Evolutionary conservation across 371 early-diverging fungal species (phyloP).

Genomic region (Mortierella sp.): DNA sequence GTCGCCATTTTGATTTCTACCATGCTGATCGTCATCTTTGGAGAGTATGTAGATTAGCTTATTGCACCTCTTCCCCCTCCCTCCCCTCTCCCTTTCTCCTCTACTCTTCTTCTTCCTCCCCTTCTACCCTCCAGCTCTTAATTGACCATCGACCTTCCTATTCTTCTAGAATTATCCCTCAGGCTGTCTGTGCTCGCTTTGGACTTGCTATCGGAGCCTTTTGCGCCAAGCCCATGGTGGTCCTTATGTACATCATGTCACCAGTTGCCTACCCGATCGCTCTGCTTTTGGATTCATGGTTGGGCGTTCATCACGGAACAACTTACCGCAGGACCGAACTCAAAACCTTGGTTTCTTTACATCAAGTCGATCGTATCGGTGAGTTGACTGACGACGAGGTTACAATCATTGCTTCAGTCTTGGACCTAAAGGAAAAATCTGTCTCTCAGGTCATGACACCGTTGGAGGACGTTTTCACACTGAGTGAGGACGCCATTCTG

Average conservation of each 20-base stretch:
- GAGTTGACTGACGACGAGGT: slow-evolving; percentile 92
- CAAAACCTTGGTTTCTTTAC: slow-evolving; percentile 92
- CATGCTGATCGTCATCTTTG: slow-evolving; percentile 90
- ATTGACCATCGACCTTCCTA: neutral
- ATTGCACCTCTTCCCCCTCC: no score
- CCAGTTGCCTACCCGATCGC: slow-evolving; percentile 89
- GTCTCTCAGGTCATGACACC: slow-evolving; percentile 91
- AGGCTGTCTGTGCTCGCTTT: slow-evolving; percentile 69
- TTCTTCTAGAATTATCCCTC: slow-evolving; percentile 70
- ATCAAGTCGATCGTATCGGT: slow-evolving; percentile 84
- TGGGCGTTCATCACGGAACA: slow-evolving; percentile 86
- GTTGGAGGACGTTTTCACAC: slow-evolving; percentile 85
- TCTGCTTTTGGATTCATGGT: slow-evolving; percentile 76
- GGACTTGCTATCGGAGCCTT: slow-evolving; percentile 87
- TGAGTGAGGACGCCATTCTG: slow-evolving; percentile 76
- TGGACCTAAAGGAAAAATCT: slow-evolving; percentile 90
- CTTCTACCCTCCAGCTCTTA: neutral
- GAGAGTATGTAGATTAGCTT: slow-evolving; percentile 70
- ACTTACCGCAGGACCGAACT: slow-evolving; percentile 86
- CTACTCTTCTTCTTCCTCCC: no score
- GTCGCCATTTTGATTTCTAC: slow-evolving; percentile 92
- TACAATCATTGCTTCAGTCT: slow-evolving; percentile 90
- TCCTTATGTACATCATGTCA: slow-evolving; percentile 79
- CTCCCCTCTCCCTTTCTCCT: no score
- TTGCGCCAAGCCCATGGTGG: slow-evolving; percentile 69